Percentiles rank a stretch among this genome's conserved stretches.
Conservation (phyloP, 2,329 filamentous ascomycete species). For the Domatiomyces globalis region DNA sequence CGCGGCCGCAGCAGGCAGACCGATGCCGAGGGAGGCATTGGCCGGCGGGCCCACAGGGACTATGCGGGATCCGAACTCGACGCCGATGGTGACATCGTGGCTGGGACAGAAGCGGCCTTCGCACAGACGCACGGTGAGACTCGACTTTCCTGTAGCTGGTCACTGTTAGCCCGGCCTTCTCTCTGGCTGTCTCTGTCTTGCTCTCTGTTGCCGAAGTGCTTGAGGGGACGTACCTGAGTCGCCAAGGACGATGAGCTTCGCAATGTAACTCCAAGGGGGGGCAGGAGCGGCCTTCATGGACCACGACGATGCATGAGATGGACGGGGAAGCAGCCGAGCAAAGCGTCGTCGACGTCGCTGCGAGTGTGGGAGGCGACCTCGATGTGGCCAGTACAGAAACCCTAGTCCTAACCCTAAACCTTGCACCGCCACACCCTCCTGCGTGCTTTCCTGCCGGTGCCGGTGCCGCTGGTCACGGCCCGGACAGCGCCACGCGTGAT, state of each 20-base stretch:
- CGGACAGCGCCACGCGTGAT: too few species aligned
- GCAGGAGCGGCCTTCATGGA: slow-evolving; percentile 11
- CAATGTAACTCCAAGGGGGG: slow-evolving; percentile 92
- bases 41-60: slow-evolving; percentile 80
- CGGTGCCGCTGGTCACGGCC: not conserved
- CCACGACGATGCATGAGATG: not conserved
- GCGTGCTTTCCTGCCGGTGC: too few species aligned
- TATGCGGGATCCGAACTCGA: slow-evolving; percentile 88
- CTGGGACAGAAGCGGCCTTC: slow-evolving; percentile 88
- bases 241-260: slow-evolving; percentile 95
- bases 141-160: slow-evolving; percentile 60
- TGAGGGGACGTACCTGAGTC: slow-evolving; percentile 57
- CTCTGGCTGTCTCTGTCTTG: not conserved
- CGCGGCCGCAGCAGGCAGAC: slow-evolving; percentile 28
- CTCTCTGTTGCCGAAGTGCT: not conserved
- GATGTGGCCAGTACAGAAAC: not conserved
- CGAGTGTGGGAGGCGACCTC: too few species aligned
- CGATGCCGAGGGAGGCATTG: slow-evolving; percentile 42
- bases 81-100: slow-evolving; percentile 94
- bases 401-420: not conserved
- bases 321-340: not conserved
- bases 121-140: slow-evolving; percentile 83
- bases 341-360: not conserved
- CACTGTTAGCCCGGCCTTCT: not conserved
- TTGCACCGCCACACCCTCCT: not conserved